Evolutionary conservation across 768 basidiomycete genomes (phyloP).

Genomic region (Hebeloma cylindrosporum): DNA sequence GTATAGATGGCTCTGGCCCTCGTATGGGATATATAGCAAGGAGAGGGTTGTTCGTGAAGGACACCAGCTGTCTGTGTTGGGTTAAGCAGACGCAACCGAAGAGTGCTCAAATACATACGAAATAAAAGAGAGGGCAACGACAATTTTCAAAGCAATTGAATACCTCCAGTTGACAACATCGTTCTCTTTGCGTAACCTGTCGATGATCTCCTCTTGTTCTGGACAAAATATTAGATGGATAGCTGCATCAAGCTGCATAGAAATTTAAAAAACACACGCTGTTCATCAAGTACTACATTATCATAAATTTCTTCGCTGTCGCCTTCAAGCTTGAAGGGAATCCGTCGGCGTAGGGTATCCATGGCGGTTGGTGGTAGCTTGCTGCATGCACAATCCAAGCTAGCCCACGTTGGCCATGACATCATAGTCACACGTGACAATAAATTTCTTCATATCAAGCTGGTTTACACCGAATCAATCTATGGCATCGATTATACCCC

Average conservation of each 20-base stretch:
- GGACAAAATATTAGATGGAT: background rate
- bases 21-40: slow-evolving; percentile 40
- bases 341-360: slow-evolving; percentile 44
- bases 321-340: slow-evolving; percentile 41
- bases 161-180: slow-evolving; percentile 42
- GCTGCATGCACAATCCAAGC: background rate
- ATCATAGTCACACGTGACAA: slow-evolving; percentile 1
- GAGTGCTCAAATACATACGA: slow-evolving; percentile 42
- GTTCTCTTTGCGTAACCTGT: slow-evolving; percentile 46
- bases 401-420: background rate
- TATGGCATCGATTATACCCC: slow-evolving; percentile 31
- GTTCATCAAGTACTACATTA: slow-evolving; percentile 47
- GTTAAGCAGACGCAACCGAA: background rate
- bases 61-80: slow-evolving; percentile 44
- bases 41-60: slow-evolving; percentile 47
- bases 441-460: background rate
- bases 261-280: slow-evolving; percentile 39
- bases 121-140: slow-evolving; percentile 44
- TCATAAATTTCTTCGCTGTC: slow-evolving; percentile 27
- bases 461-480: background rate
- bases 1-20: slow-evolving; percentile 33
- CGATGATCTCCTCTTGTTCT: slow-evolving; percentile 66
- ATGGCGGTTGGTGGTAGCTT: slow-evolving; percentile 19
- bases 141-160: slow-evolving; percentile 36
- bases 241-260: background rate